These are phyloP conservation scores for Penicillium psychrosexuale DNA, from an alignment of 2,329 filamentous ascomycete genomes.

Conservation along the genomic window DNA sequence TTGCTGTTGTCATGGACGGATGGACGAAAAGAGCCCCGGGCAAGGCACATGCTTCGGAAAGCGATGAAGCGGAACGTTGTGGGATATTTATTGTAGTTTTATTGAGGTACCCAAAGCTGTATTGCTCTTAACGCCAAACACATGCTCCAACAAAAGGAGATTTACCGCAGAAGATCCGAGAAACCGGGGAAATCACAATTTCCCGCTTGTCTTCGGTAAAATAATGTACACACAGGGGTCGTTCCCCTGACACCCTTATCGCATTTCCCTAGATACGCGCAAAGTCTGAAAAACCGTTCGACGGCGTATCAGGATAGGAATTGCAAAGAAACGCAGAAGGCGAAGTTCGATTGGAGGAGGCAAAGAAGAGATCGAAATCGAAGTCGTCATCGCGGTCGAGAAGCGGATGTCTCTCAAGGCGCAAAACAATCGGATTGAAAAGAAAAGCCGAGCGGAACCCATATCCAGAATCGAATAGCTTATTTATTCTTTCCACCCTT, in stretches of 20 bases:
- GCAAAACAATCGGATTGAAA: background rate
- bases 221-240: conserved; percentile 26
- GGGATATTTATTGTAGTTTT: conserved; percentile 21
- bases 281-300: background rate
- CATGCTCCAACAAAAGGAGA: conserved; percentile 24
- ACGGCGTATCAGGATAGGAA: background rate
- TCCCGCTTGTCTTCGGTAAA: conserved; percentile 14
- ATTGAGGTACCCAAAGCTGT: conserved; percentile 22
- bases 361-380: background rate
- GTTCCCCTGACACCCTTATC: conserved; percentile 1
- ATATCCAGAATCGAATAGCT: conserved; percentile 5
- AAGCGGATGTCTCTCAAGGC: background rate
- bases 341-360: background rate
- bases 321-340: background rate
- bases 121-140: conserved; percentile 26
- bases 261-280: conserved; percentile 3
- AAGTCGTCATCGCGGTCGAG: background rate
- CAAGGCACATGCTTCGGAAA: background rate
- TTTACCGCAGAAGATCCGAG: conserved; percentile 12
- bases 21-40: background rate
- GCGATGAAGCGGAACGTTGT: background rate
- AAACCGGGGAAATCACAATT: background rate
- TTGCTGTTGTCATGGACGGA: background rate
- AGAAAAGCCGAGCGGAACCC: background rate
- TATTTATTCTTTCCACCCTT: conserved; percentile 61